Conservation (phyloP, 805 yeast species). For the Candida vaughaniae region DNA sequence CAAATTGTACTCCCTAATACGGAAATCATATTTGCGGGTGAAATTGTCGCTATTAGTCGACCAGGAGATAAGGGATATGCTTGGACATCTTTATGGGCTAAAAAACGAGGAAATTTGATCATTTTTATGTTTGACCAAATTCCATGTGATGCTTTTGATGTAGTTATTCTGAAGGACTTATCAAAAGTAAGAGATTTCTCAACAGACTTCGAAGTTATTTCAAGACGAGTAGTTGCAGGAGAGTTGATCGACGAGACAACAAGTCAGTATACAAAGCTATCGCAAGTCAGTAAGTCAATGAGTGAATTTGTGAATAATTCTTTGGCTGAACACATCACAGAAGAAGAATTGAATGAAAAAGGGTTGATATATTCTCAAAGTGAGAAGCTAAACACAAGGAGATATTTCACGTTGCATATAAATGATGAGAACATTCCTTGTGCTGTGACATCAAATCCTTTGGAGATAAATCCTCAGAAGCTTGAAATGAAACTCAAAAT, state of each 20-base stretch:
- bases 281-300: conserved; percentile 27
- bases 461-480: conserved; percentile 46
- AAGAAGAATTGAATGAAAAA: conserved; percentile 14
- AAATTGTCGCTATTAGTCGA: conserved; percentile 74
- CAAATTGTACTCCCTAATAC: conserved; percentile 14
- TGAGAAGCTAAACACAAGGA: conserved; percentile 46
- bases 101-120: conserved; percentile 63
- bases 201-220: conserved; percentile 13
- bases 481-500: conserved; percentile 56
- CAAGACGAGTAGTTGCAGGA: conserved; percentile 35
- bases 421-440: conserved; percentile 61
- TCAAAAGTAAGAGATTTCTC: background rate
- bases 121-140: conserved; percentile 88
- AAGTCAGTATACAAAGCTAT: conserved; percentile 14
- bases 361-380: conserved; percentile 17
- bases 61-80: conserved; percentile 61
- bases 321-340: conserved; percentile 3
- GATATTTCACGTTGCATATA: conserved; percentile 59
- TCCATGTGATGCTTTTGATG: conserved; percentile 59
- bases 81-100: conserved; percentile 93
- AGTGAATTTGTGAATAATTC: conserved; percentile 10
- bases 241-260: conserved; percentile 18
- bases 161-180: conserved; percentile 35
- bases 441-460: conserved; percentile 64
- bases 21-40: conserved; percentile 74